These are phyloP conservation scores for Lichtheimia ornata DNA, from an alignment of 371 early-diverging fungal genomes.

Conservation along the genomic window DNA sequence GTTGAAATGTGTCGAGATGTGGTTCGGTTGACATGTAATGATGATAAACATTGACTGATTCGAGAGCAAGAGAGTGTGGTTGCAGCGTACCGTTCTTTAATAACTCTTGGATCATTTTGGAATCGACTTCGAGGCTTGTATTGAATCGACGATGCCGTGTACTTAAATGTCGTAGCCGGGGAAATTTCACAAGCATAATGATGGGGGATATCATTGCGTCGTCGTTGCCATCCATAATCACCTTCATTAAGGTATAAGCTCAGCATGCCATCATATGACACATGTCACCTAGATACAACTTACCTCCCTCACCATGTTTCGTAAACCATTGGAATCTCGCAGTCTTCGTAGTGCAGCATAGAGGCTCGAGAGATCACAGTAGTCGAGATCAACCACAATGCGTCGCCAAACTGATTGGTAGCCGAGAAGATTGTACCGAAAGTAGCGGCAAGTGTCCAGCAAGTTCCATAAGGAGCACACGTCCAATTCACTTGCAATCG, in stretches of 20 bases:
- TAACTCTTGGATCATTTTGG: conserved; percentile 41
- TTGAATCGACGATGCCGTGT: conserved; percentile 37
- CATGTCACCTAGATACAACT: neutral
- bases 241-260: conserved; percentile 15
- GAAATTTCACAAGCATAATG: conserved; percentile 51
- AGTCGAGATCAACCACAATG: conserved; percentile 32
- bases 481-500: conserved; percentile 30
- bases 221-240: conserved; percentile 43
- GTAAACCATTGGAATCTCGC: conserved; percentile 33
- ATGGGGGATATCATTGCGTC: conserved; percentile 41
- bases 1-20: conserved; percentile 30
- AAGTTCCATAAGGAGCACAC: conserved; percentile 37
- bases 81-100: conserved; percentile 24
- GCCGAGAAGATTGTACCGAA: conserved; percentile 31
- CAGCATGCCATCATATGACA: neutral
- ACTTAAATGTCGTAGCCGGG: conserved; percentile 29
- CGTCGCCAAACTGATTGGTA: conserved; percentile 34
- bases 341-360: conserved; percentile 47
- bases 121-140: conserved; percentile 38
- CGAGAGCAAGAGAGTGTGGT: conserved; percentile 24
- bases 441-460: conserved; percentile 39
- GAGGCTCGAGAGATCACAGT: conserved; percentile 23
- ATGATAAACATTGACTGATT: conserved; percentile 36
- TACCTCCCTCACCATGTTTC: conserved; percentile 34
- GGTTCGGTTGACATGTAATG: conserved; percentile 40